These are phyloP conservation scores for Perkinsus olseni DNA, from an alignment of 169 alveolate genomes.

Conservation along the genomic window DNA sequence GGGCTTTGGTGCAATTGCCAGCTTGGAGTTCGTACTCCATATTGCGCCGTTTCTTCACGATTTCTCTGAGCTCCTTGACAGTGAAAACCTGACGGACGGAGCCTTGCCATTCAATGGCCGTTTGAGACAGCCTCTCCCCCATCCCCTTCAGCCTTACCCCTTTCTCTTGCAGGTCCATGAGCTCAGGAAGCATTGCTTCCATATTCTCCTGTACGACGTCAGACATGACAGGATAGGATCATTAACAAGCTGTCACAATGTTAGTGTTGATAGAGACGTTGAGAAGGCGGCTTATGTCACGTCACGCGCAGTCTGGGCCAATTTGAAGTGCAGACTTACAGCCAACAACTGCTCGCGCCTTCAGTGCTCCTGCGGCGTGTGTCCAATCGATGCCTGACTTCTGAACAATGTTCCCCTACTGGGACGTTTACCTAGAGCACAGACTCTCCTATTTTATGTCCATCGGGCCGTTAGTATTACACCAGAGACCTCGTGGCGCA, in stretches of 20 bases:
- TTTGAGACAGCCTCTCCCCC: not conserved
- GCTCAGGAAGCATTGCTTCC: not conserved
- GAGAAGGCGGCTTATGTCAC: too few species aligned
- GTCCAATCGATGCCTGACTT: too few species aligned
- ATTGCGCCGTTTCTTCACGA: not conserved
- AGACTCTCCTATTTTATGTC: too few species aligned
- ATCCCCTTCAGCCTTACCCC: not conserved
- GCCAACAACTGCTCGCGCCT: too few species aligned
- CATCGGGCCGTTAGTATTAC: too few species aligned
- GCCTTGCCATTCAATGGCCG: not conserved
- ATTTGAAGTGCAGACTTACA: too few species aligned
- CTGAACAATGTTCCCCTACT: too few species aligned
- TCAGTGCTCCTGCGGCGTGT: too few species aligned
- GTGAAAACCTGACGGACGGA: not conserved
- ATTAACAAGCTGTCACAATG: not conserved
- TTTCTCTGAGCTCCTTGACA: not conserved
- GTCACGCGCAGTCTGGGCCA: too few species aligned
- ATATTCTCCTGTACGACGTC: not conserved
- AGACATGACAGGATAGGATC: not conserved
- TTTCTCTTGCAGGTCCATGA: not conserved
- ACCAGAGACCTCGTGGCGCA: too few species aligned
- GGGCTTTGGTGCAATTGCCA: constrained; percentile 1
- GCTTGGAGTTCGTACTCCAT: not conserved
- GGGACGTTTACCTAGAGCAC: too few species aligned
- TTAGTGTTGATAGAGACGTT: not conserved